Base-by-base conservation (phyloP, 176 grass and related monocot genomes). In the Hordeum vulgare region DNA sequence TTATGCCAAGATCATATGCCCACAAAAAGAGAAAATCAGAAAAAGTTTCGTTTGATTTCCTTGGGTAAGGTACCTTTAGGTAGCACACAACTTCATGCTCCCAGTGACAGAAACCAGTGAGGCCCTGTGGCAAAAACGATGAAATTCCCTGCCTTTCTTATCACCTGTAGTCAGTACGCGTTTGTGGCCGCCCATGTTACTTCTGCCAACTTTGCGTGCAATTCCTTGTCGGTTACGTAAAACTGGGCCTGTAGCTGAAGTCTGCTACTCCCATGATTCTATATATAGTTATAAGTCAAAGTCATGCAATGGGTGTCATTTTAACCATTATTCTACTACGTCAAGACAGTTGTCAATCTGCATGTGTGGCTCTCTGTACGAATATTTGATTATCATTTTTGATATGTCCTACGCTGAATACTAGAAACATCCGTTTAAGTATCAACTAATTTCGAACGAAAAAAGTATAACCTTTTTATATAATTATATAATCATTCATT, bases 1-100 rank as follows among this genome's bases (percentile, higher is more conserved):
- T 74, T 31, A 74, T 74, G 26, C 71, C 8, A 51, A 74, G 71
- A 31, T 74, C 71, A 27, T 74, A 74, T 74, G 42, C 71, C 71
- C 71, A 74, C 40, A 45, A 72, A 72, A 72, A 47, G 69, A 45
- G 40, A 8, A 1, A 1, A 27, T 18, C 25, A 11, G 42, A 17
- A 74, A 74, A 74, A 20, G 42, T 10, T 74, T 51, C 71, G 26
- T 74, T 27, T 31, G 71, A 51, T 74, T 74, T 74, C 24, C 51
- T 74, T 5, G 47, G 71, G 29, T 74, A 74, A 74, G 71, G 71
- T 20, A 29, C 45, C 40, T 47, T 74, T 73, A 54, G 51, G 2
- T 17, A 15, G 7, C 12, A 73, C 24, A 49, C 70, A 25, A 25
- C 70, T 73, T 49, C 40, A 7, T 44, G 71, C 70, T 49, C 71